Evolutionary conservation across 192 early-diverging fungal genomes (phyloP).

Genomic region (Pilaira anomala): DNA sequence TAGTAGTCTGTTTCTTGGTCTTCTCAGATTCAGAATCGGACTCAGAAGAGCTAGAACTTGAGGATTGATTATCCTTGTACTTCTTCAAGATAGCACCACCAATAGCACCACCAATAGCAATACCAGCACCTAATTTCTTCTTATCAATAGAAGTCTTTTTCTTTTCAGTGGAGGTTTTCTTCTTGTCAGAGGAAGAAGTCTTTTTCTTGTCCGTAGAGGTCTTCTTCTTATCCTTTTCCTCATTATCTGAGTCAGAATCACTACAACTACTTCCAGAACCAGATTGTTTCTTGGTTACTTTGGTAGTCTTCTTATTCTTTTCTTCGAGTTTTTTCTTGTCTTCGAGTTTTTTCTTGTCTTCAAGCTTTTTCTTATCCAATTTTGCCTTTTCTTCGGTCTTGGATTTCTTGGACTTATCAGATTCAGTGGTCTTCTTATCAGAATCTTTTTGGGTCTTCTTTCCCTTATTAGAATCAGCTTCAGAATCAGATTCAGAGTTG

Average conservation of each 20-base stretch:
- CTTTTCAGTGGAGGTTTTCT: background rate
- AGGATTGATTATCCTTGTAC: background rate
- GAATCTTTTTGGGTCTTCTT: conserved; percentile 4
- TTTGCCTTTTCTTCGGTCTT: background rate
- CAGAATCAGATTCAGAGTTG: background rate
- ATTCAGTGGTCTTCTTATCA: background rate
- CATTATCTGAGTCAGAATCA: no score
- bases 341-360: background rate
- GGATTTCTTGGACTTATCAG: background rate
- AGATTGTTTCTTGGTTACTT: background rate
- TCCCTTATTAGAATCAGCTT: background rate
- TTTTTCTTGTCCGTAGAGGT: background rate
- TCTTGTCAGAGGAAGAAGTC: no score
- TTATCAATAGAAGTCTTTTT: background rate
- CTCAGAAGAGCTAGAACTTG: background rate
- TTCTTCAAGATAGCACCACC: background rate
- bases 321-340: background rate
- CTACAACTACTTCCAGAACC: background rate
- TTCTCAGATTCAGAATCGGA: background rate
- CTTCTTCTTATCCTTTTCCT: conserved; percentile 12
- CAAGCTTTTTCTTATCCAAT: background rate
- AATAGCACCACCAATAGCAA: background rate
- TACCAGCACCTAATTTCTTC: background rate
- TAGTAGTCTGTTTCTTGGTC: background rate
- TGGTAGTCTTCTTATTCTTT: background rate